These are phyloP conservation scores for Ustilago nuda DNA, from an alignment of 1,284 basidiomycete species.

Conservation along the genomic window DNA sequence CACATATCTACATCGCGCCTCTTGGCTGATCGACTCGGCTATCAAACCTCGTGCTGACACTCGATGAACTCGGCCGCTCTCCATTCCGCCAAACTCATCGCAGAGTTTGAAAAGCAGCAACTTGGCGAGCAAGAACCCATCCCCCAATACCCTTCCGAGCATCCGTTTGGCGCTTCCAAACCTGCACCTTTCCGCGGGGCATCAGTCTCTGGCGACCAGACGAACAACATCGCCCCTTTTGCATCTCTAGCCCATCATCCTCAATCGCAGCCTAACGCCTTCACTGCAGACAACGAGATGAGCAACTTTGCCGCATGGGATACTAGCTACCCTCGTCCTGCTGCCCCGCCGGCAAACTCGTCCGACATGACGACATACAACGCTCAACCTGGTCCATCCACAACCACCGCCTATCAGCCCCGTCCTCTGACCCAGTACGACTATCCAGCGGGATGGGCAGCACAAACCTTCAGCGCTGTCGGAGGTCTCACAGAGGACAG, in stretches of 20 bases:
- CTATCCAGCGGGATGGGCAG: conserved; percentile 52
- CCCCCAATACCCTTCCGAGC: conserved; percentile 32
- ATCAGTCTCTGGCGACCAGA: background rate
- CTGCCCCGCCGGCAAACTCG: conserved; percentile 4
- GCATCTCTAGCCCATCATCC: background rate
- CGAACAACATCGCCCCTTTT: background rate
- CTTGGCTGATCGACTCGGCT: background rate
- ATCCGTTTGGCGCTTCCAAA: conserved; percentile 35
- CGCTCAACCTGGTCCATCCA: conserved; percentile 11
- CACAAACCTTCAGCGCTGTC: conserved; percentile 26
- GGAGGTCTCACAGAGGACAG: conserved; percentile 54
- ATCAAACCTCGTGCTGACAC: background rate
- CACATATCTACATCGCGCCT: too few species aligned
- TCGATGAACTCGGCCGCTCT: conserved; percentile 43
- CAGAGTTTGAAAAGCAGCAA: conserved; percentile 45
- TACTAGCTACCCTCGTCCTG: conserved; percentile 13
- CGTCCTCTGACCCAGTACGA: conserved; percentile 45
- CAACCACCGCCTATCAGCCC: conserved; percentile 14
- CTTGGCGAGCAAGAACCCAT: background rate
- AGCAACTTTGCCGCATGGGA: conserved; percentile 32
- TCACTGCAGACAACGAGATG: conserved; percentile 21
- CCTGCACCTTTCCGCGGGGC: conserved; percentile 47
- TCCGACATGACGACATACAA: conserved; percentile 4
- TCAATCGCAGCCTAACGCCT: conserved; percentile 1
- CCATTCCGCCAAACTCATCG: conserved; percentile 47